Conservation (phyloP, 2,329 filamentous ascomycete species). For the Colletotrichum higginsianum region DNA sequence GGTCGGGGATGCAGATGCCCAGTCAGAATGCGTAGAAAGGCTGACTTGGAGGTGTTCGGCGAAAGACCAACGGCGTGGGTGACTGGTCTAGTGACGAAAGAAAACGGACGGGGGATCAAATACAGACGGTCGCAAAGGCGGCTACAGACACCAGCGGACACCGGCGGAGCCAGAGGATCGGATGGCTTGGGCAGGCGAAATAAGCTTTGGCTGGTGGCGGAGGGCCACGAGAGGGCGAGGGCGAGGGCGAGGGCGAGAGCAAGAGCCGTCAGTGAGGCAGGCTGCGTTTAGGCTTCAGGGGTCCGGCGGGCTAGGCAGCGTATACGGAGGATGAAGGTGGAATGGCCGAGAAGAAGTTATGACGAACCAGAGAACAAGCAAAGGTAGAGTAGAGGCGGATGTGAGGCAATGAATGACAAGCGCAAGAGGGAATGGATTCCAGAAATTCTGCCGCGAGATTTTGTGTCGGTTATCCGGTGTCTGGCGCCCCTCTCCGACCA, state of each 20-base stretch:
- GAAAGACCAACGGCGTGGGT: constrained; percentile 20
- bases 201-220: constrained; percentile 39
- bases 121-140: constrained; percentile 17
- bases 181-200: constrained; percentile 35
- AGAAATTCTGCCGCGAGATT: constrained; percentile 39
- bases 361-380: not conserved
- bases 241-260: constrained; percentile 15
- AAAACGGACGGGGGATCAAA: constrained; percentile 29
- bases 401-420: not conserved
- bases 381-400: not conserved
- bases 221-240: constrained; percentile 27
- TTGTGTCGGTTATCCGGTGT: constrained; percentile 38
- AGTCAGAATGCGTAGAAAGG: constrained; percentile 9
- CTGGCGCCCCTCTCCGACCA: constrained; percentile 37
- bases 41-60: constrained; percentile 11
- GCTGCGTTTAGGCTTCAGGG: not conserved
- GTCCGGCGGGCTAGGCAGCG: too few species aligned
- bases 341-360: not conserved
- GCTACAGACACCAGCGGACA: constrained; percentile 20
- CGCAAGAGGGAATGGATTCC: constrained; percentile 18
- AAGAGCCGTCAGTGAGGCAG: constrained; percentile 1
- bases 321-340: not conserved
- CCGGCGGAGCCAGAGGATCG: constrained; percentile 15
- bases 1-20: constrained; percentile 6
- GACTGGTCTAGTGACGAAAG: constrained; percentile 16